Base-by-base conservation (phyloP, 768 basidiomycete genomes). In the Tremella mesenterica region DNA sequence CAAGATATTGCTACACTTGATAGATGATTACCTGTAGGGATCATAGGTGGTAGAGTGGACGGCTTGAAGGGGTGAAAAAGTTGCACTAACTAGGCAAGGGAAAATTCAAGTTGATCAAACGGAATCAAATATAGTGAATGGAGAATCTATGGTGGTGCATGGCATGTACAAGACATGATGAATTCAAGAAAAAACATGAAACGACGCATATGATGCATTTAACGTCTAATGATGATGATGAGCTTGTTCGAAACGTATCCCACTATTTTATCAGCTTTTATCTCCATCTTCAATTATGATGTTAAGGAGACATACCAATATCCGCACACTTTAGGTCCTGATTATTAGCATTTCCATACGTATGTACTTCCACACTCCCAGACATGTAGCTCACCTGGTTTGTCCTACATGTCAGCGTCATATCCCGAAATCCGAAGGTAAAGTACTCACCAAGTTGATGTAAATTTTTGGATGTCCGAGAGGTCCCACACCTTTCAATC, bases 401-500 rank as follows among this genome's bases (percentile, higher is more conserved):
- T 83, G 77, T 97, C 90, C 88, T 90, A 54, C n/a, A 18, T 48
- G n/a, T 52, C 50, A 52, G 56, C 44, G 28, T 4, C n/a, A 43
- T 20, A 0, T 29, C 21, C 23, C 20, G 27, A 14, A 18, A 4
- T 26, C 2, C 2, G 7, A 60, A 31, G 14, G 27, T 18, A 36
- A 38, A 36, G 16, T 34, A 76, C 86, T 56, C 63, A 90, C 91
- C 71, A 99, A 73, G 77, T 97, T 97, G 73, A 99, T 90, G 69
- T 81, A 97, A 28, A 97, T 83, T 77, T 90, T 92, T 4, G 95
- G 95, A 71, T 99, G 95, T 21, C 95, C 95, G 26, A 99, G 80
- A 38, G 95, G 81, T 10, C 93, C 95, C 70, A 83, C 85, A 75
- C 93, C 93, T 97, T 70, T 0, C 25, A 0, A 4, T 23, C 14